Evolutionary conservation across 2,329 filamentous ascomycete genomes (phyloP).

Genomic region (Davidsoniella eucalypti): DNA sequence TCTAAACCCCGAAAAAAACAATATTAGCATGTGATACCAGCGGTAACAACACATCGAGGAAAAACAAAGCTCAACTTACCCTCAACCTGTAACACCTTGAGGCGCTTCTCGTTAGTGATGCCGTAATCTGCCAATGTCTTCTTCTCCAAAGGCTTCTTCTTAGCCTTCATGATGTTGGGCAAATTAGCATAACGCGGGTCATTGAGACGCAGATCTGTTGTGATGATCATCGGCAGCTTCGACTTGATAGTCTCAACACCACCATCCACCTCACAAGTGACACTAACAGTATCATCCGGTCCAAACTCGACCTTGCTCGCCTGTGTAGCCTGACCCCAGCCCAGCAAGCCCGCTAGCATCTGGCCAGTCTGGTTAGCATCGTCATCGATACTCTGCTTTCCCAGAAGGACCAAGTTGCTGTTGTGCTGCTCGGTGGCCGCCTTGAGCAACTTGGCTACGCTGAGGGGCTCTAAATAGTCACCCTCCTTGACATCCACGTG

Average conservation of each 20-base stretch:
- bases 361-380: constrained; percentile 91
- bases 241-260: constrained; percentile 79
- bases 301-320: constrained; percentile 69
- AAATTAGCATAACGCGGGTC: constrained; percentile 88
- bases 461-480: constrained; percentile 69
- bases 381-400: constrained; percentile 97
- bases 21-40: constrained; percentile 8
- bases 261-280: constrained; percentile 87
- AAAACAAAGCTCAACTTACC: constrained; percentile 33
- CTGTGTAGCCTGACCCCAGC: constrained; percentile 91
- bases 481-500: constrained; percentile 68
- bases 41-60: too few relatives aligned
- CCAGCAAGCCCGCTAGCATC: constrained; percentile 86
- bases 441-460: constrained; percentile 79
- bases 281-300: constrained; percentile 51
- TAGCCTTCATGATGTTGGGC: constrained; percentile 99
- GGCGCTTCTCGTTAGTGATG: constrained; percentile 52
- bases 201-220: constrained; percentile 85
- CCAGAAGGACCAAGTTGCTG: constrained; percentile 80
- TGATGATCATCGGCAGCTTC: constrained; percentile 82
- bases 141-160: constrained; percentile 98
- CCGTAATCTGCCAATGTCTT: constrained; percentile 71
- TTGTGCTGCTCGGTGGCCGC: constrained; percentile 69
- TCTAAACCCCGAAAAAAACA: constrained; percentile 31
- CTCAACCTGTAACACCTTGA: constrained; percentile 82